Evolutionary conservation across 495 filamentous ascomycete genomes (phyloP).

Genomic region (Jackrogersella multiformis): DNA sequence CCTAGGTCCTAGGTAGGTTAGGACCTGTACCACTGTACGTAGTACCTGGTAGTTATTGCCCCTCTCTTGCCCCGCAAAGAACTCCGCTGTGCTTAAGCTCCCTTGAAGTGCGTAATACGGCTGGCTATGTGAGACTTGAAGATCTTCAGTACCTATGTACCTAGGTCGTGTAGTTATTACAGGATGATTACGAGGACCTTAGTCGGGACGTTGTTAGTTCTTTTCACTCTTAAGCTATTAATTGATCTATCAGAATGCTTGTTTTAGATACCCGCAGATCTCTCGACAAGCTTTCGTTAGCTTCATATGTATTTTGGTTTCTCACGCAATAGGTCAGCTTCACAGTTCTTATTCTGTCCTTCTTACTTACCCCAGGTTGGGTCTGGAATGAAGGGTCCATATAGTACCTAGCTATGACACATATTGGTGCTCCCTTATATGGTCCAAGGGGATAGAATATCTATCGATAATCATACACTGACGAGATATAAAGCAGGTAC

Average conservation of each 20-base stretch:
- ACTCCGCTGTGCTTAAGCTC: conserved; percentile 10
- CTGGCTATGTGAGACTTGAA: not conserved
- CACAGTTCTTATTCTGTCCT: too few species aligned
- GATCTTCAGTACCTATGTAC: not conserved
- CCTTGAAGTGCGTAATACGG: conserved; percentile 21
- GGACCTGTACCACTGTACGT: too few species aligned
- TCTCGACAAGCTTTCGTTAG: not conserved
- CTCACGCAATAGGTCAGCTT: too few species aligned
- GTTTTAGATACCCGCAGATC: not conserved
- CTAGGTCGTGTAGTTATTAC: too few species aligned
- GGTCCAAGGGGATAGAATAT: too few species aligned
- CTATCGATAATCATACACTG: too few species aligned
- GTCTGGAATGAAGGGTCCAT: too few species aligned
- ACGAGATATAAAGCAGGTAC: too few species aligned
- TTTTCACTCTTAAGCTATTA: not conserved
- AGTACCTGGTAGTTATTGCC: too few species aligned
- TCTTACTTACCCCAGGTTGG: too few species aligned
- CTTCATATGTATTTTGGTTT: not conserved
- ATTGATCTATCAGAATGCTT: not conserved
- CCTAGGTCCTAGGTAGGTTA: not conserved
- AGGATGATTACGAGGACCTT: not conserved
- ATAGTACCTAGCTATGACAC: too few species aligned
- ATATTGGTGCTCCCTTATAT: too few species aligned
- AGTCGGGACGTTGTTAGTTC: not conserved
- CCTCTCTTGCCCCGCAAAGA: conserved; percentile 6